phyloP scores from a whole-genome alignment of 1,284 basidiomycete genomes.

The Phellinidium pouzarii region DNA sequence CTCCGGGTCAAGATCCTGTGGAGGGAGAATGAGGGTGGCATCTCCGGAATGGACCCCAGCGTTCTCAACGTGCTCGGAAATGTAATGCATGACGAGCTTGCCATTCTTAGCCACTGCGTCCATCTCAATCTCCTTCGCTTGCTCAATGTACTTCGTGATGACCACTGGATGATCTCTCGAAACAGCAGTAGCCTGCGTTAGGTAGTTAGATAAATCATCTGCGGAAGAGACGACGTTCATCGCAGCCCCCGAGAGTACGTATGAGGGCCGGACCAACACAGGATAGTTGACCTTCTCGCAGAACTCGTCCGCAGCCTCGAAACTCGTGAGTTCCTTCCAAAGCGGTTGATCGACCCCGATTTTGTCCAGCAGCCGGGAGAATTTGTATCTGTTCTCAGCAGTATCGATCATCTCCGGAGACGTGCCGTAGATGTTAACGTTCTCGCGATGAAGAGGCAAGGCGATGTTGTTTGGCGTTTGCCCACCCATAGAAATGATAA shows the following conservation, averaged over 20 bases:
- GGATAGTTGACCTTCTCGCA: conserved; percentile 92
- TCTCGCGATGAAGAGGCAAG: conserved; percentile 87
- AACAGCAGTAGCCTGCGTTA: conserved; percentile 94
- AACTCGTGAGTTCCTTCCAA: conserved; percentile 95
- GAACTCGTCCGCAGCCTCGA: conserved; percentile 83
- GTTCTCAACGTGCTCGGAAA: conserved; percentile 99
- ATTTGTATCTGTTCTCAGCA: conserved; percentile 99
- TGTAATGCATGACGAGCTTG: conserved; percentile 98
- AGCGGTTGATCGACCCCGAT: conserved; percentile 96
- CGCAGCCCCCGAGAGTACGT: conserved; percentile 95
- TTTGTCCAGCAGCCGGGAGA: conserved; percentile 95
- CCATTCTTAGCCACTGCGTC: conserved; percentile 96
- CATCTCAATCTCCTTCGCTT: conserved; percentile 99
- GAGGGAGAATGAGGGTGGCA: conserved; percentile 95
- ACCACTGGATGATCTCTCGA: conserved; percentile 98
- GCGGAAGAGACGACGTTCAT: conserved; percentile 98
- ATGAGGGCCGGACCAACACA: conserved; percentile 94
- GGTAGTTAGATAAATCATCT: conserved; percentile 87
- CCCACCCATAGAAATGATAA: conserved; percentile 97
- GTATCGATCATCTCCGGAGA: conserved; percentile 99
- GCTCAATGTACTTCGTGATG: conserved; percentile 98
- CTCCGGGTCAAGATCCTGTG: conserved; percentile 95
- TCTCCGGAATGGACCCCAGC: conserved; percentile 98
- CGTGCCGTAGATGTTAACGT: conserved; percentile 97
- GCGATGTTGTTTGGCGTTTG: conserved; percentile 99